Conservation (phyloP, 2,329 filamentous ascomycete genomes). For the Claviceps sorghi region DNA sequence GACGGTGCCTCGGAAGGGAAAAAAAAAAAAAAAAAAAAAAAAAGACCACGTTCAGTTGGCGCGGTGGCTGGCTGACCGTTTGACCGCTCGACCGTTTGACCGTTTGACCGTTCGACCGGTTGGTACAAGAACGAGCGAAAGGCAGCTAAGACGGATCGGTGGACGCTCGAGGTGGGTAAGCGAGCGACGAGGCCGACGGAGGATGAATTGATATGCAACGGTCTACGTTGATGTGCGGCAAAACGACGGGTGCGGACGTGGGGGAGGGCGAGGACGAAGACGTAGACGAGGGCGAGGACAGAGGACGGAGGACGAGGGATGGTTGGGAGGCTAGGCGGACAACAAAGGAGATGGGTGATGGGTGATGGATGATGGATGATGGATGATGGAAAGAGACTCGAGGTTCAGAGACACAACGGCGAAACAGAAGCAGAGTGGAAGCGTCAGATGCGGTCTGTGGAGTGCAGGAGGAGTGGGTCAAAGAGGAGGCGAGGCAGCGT, state of each 20-base stretch:
- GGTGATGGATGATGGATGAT: too few relatives aligned
- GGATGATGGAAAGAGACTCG: not conserved
- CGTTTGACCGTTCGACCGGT: not conserved
- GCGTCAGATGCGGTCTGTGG: slow-evolving; percentile 3
- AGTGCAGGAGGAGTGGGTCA: slow-evolving; percentile 8
- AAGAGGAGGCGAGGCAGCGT: slow-evolving; percentile 5
- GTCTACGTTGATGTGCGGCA: not conserved
- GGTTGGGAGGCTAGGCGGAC: not conserved
- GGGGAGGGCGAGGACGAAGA: too few relatives aligned
- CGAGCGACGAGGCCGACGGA: not conserved
- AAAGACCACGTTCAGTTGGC: not conserved
- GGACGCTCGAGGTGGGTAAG: not conserved
- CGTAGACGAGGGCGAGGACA: not conserved
- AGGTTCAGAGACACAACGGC: not conserved
- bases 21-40: not conserved
- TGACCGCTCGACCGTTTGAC: not conserved
- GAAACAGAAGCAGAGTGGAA: not conserved
- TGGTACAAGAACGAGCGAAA: not conserved
- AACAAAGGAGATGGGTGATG: slow-evolving; percentile 1
- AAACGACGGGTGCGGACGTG: not conserved
- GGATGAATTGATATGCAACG: not conserved
- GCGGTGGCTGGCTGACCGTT: not conserved
- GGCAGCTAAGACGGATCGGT: not conserved
- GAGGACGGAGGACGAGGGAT: not conserved
- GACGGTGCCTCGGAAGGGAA: not conserved